Base-by-base conservation (phyloP, 495 filamentous ascomycete genomes). In the Tuber melanosporum region DNA sequence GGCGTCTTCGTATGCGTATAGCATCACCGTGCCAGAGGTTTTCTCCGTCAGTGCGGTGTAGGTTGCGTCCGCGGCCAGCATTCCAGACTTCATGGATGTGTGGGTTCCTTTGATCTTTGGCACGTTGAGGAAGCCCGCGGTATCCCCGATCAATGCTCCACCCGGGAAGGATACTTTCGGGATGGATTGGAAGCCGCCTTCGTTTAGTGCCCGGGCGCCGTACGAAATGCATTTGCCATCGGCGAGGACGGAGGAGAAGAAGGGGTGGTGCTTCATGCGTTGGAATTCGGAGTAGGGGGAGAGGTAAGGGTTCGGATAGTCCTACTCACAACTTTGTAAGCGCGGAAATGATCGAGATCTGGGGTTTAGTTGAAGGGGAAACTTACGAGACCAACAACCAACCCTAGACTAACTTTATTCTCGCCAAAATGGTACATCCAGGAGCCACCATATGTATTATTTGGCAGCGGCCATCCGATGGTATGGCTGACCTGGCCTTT, bases 351-450 rank as follows among this genome's bases (percentile, higher is more conserved):
- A 72, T 47, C 26, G 20, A n/a, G n/a, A n/a, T 43, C 71, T 42
- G 43, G 42, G 57, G 57, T 66, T 66, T 36, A 26, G 26, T 8
- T 36, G 32, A 17, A 41, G 44, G 45, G 46, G 70, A 22, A 41
- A 49, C 81, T 41, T 82, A 83, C 81, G 45, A 99, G 88, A 42
- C 95, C 95, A 44, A 97, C 93, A 26, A 99, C 95, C 46, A 98
- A 88, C 19, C 95, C 95, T 70, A 99, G 88, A 81, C 92, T 95
- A 79, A 98, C 95, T 80, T 98, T 90, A 85, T 98, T 98, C 79
- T 98, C 94, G 36, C 94, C 95, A 83, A 98, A 99, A 84, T 99
- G 95, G 82, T 99, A 99, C 91, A 99, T 93, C 92, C 92, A 99
- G 57, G 92, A 93, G 80, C 95, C 95, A 79, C 95, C 95, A 78